Base-by-base conservation (phyloP, 2,329 filamentous ascomycete species). In the Aspergillus fumigatus region DNA sequence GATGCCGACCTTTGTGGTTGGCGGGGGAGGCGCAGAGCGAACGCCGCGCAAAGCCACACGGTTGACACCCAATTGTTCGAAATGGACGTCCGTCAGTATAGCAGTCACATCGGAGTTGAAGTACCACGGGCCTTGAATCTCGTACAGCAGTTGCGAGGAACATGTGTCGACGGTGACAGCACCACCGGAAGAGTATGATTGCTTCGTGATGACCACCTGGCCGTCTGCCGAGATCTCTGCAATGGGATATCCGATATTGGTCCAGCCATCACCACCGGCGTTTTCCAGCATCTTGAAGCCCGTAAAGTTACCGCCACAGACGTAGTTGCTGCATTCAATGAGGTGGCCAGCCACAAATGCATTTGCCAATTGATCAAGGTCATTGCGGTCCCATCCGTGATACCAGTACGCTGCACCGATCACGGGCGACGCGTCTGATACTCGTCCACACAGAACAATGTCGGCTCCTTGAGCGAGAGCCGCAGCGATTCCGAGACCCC, bases 21-120 rank as follows among this genome's bases (percentile, higher is more conserved):
- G 71, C 4, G 80, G 80, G 3, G 80, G 79, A 0, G 77, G 66
- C 7, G 62, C 66, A 3, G 72, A 72, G 11, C 80, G 65, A 2
- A 76, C 73, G 1, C 82, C 79, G 23, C 76, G 74, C 49, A 84
- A 54, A 2, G 77, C 75, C 1, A 84, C 79, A 6, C 80, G 75
- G 60, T 84, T 77, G 19, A 69, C 68, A 1, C 75, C 76, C 4
- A 80, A 56, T 53, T 85, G 77, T 49, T 82, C 77, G 58, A 86
- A 81, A 56, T 73, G 76, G 40, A 84, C 70, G n/a, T 77, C 70
- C 49, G 77, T 70, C 14, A 85, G 69, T 14, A 81, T 63, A 0
- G 82, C 82, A 0, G 79, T 82, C 29, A 84, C 82, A 59, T 84
- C 82, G 0, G 77, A 80, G 68, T 84, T 84, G 73, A 77, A 82